Evolutionary conservation across 805 yeast species (phyloP).

Genomic region (Grigorovia transvaalensis): DNA sequence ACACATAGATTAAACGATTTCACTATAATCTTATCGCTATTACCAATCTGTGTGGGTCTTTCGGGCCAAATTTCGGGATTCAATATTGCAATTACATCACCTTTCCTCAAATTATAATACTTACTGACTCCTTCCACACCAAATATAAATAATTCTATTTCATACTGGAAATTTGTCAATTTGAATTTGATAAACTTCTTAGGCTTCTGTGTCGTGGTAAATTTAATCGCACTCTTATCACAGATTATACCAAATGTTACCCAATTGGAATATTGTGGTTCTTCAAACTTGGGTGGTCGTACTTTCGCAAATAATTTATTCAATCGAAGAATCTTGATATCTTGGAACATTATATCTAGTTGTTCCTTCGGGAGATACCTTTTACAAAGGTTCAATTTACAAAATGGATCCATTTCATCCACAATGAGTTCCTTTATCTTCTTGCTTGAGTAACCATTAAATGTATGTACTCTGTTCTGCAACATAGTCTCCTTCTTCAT

Average conservation of each 20-base stretch:
- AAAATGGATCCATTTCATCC: slow-evolving; percentile 37
- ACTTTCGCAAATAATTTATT: slow-evolving; percentile 56
- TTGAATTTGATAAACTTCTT: slow-evolving; percentile 50
- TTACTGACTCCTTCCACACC: slow-evolving; percentile 52
- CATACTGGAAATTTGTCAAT: slow-evolving; percentile 57
- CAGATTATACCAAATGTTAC: slow-evolving; percentile 64
- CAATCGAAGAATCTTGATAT: slow-evolving; percentile 46
- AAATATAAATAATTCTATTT: slow-evolving; percentile 51
- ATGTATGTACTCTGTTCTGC: slow-evolving; percentile 32
- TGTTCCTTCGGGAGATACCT: slow-evolving; percentile 36
- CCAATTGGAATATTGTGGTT: slow-evolving; percentile 70
- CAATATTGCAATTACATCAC: slow-evolving; percentile 62
- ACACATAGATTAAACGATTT: slow-evolving; percentile 47
- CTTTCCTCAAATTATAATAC: slow-evolving; percentile 64
- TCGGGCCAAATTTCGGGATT: slow-evolving; percentile 56
- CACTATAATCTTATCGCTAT: slow-evolving; percentile 11
- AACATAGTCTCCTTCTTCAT: slow-evolving; percentile 20
- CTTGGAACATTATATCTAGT: slow-evolving; percentile 33
- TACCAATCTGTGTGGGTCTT: slow-evolving; percentile 15
- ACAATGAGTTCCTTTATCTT: slow-evolving; percentile 24
- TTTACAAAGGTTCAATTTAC: slow-evolving; percentile 35
- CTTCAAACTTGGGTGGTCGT: slow-evolving; percentile 53
- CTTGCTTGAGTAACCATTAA: slow-evolving; percentile 14
- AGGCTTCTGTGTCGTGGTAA: slow-evolving; percentile 32
- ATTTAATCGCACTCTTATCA: slow-evolving; percentile 43